Conservation (phyloP, 306 rosid species). For the Sicyos edulis region DNA sequence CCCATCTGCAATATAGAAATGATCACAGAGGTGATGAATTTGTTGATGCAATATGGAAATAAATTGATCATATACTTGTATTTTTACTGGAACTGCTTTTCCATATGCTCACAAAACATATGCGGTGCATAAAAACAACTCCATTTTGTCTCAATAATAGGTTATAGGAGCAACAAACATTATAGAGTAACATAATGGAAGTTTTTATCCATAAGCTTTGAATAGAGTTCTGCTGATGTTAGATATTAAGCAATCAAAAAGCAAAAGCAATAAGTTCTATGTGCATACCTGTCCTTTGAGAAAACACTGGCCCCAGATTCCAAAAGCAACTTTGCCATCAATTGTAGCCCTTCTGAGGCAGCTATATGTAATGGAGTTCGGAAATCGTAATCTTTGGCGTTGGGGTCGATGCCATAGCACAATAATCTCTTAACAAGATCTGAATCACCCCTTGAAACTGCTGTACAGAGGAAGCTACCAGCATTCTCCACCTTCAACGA, state of each 20-base stretch:
- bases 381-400: constrained; percentile 73
- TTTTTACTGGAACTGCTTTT: background rate
- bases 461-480: constrained; percentile 61
- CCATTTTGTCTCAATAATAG: background rate
- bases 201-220: background rate
- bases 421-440: constrained; percentile 64
- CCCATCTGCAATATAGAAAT: constrained; percentile 58
- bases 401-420: constrained; percentile 76
- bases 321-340: constrained; percentile 77
- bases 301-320: constrained; percentile 85
- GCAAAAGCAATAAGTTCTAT: background rate
- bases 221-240: background rate
- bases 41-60: background rate
- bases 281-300: constrained; percentile 66
- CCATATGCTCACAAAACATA: background rate
- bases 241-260: background rate
- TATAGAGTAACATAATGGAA: background rate
- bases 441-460: constrained; percentile 80
- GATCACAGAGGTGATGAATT: background rate
- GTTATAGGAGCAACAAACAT: background rate
- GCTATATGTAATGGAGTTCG: constrained; percentile 87
- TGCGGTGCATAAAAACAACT: background rate
- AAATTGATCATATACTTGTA: background rate
- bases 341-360: constrained; percentile 65
- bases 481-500: constrained; percentile 52